phyloP scores from a whole-genome alignment of 208 protist genomes.

The Crithidia thermophila region DNA sequence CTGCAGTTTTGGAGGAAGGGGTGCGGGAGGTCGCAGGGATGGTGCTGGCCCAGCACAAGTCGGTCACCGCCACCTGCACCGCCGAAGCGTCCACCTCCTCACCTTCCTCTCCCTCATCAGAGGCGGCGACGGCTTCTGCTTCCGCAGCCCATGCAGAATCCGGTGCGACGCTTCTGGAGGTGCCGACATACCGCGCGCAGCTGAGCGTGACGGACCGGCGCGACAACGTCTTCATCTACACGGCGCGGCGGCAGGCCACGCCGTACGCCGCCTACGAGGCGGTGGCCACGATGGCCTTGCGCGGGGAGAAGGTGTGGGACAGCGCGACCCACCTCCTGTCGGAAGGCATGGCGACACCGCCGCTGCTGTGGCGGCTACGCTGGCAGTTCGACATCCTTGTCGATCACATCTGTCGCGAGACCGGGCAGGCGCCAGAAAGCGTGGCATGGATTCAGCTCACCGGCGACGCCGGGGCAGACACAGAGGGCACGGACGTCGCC shows the following conservation, averaged over 20 bases:
- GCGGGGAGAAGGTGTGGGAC: slow-evolving; percentile 39
- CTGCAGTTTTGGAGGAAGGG: slow-evolving; percentile 56
- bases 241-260: slow-evolving; percentile 50
- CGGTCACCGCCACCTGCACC: slow-evolving; percentile 19
- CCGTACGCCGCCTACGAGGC: slow-evolving; percentile 59
- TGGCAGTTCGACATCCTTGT: slow-evolving; percentile 86
- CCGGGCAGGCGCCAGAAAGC: slow-evolving; percentile 22
- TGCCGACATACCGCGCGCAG: slow-evolving; percentile 24
- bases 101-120: no score
- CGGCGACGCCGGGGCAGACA: background rate
- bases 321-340: slow-evolving; percentile 27
- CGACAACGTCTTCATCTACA: slow-evolving; percentile 26
- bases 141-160: background rate
- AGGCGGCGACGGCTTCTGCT: background rate
- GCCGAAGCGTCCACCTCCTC: slow-evolving; percentile 6
- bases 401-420: slow-evolving; percentile 40
- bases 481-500: background rate
- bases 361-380: slow-evolving; percentile 72
- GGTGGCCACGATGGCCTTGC: slow-evolving; percentile 49
- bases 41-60: slow-evolving; percentile 31
- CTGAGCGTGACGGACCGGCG: slow-evolving; percentile 20
- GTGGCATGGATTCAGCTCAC: slow-evolving; percentile 31
- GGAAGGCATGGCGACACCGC: slow-evolving; percentile 30
- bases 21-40: slow-evolving; percentile 68
- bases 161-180: slow-evolving; percentile 8